Evolutionary conservation across 2,329 filamentous ascomycete genomes (phyloP), one percentile per base, ranked within the genome.

Genomic region (Endoconidiophora polonica): DNA sequence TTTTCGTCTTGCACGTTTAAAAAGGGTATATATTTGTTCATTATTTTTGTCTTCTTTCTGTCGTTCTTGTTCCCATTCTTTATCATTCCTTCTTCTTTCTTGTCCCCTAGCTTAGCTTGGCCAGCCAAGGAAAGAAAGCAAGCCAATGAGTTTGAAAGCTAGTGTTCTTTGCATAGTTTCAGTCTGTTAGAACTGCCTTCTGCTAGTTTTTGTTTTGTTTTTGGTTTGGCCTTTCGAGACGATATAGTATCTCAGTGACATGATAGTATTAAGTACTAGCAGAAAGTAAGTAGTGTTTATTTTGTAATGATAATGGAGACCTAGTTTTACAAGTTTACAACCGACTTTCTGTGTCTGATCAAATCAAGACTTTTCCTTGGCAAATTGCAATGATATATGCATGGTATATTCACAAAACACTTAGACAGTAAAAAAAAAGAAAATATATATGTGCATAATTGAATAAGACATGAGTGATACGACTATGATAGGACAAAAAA

Each of bases 251-350:
- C 26, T 29, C 26, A 10, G 10, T 29, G 26, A 29, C 10, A 29
- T 7, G 26, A 29, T 29, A 29, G 26, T 29, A 29, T 29, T 6
- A 29, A 29, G 10, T 29, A 29, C 26, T 29, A 29, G 26, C 26
- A 29, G 26, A 29, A 7, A 29, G 26, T 29, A 29, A 29, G 26
- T 29, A 29, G 26, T 42, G 4, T 23, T 16, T 42, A 20, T n/a
- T 44, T 44, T 44, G 42, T 44, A 44, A 44, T 44, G 42, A 44
- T 44, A 44, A 44, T 44, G 20, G 9, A n/a, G 7, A 29, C 20
- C 26, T 44, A 16, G 10, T 44, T 44, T 29, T 29, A 29, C 26
- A 29, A 29, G 26, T 29, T 29, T 10, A 29, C 26, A 29, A 4
- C 18, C 14, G 4, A 22, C 18, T 12, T 42, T 12, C 22, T 23